phyloP scores from a whole-genome alignment of 495 filamentous ascomycete species.

The Aspergillus biplanus region DNA sequence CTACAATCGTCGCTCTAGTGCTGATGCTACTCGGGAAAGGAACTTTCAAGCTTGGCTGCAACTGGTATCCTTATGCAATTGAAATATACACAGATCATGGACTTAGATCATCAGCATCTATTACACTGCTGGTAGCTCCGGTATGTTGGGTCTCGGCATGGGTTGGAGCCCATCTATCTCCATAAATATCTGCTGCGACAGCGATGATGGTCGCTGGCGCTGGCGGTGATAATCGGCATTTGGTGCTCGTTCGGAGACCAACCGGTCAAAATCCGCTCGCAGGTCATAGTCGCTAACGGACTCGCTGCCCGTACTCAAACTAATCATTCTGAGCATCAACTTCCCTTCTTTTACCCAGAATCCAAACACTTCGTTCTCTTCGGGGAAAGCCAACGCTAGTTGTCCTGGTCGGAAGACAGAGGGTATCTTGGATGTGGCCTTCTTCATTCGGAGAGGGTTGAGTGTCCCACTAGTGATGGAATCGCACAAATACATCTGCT shows the following conservation, averaged over 20 bases:
- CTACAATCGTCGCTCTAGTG: neutral
- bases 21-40: neutral
- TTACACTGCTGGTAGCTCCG: constrained; percentile 25
- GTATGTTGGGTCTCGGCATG: constrained; percentile 22
- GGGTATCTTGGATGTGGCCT: constrained; percentile 28
- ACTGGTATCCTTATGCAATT: neutral
- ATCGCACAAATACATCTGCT: constrained; percentile 31
- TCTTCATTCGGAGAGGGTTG: constrained; percentile 25
- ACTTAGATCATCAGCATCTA: neutral
- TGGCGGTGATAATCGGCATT: constrained; percentile 19
- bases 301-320: constrained; percentile 22
- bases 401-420: constrained; percentile 29
- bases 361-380: constrained; percentile 25
- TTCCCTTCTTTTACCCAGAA: constrained; percentile 32
- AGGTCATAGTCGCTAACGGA: constrained; percentile 29
- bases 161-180: constrained; percentile 21
- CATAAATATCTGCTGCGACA: constrained; percentile 20
- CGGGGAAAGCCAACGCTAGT: constrained; percentile 27
- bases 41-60: neutral
- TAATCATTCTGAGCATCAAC: constrained; percentile 27
- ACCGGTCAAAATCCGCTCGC: constrained; percentile 29
- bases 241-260: constrained; percentile 22
- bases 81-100: neutral
- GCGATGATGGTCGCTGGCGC: constrained; percentile 19
- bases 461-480: constrained; percentile 24